Evolutionary conservation across 352 stramenopile genomes (phyloP), one percentile per base, ranked within the genome.

Genomic region (Phytopythium montanum): DNA sequence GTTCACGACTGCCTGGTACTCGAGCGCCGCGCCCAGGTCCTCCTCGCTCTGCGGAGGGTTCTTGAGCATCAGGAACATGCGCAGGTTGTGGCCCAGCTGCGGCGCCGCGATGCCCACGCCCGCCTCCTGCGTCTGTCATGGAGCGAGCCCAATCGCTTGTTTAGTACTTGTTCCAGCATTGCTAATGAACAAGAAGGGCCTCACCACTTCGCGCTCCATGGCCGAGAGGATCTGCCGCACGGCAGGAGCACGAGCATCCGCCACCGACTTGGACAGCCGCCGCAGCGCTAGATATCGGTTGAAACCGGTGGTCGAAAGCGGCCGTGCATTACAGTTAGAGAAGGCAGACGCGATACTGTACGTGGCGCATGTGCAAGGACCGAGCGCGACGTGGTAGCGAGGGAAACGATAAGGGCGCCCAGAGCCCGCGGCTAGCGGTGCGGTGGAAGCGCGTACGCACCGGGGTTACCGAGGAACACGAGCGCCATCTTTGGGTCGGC

Each of bases 61-160:
- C 58, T 90, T 83, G 48, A 92, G 72, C 82, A 92, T 92, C 42
- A 94, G 69, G 61, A 94, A 94, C 66, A 92, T 82, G 56, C 85
- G 83, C 61, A 83, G 50, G 58, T 91, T 94, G 61, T 87, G 70
- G 0, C 81, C 85, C 0, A 94, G 62, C 58, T 94, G 85, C 19
- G 85, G 82, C 13, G 79, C 85, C 18, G 85, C 85, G 49, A 94
- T 85, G 23, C 85, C 85, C 29, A 94, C 77, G 13, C 85, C 82
- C 38, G 78, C 73, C 51, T 92, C 75, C 31, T 79, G 65, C 9
- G 79, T 76, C 85, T 94, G 57, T 14, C 9, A 51, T 31, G 21
- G n/a, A 4, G 38, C 12, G 16, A 44, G 18, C 8, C 36, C 36
- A 14, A 21, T 21, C 5, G 14, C 18, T 42, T 10, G 6, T 16